Evolutionary conservation across 1,284 basidiomycete genomes (phyloP).

Genomic region (Ganoderma resinaceum): DNA sequence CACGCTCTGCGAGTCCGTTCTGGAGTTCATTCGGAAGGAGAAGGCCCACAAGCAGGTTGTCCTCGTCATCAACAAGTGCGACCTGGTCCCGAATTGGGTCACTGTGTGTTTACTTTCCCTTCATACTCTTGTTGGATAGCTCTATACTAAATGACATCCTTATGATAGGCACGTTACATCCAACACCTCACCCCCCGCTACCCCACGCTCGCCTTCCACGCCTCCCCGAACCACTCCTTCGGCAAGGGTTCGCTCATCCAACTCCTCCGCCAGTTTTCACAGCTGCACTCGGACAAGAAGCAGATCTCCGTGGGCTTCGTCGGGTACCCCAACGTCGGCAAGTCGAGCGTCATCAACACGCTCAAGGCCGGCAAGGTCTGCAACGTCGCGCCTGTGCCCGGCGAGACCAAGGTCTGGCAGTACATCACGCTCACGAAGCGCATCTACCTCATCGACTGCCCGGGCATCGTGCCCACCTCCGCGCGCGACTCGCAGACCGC

Average conservation of each 20-base stretch:
- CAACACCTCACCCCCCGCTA: slow-evolving; percentile 94
- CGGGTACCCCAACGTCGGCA: slow-evolving; percentile 99
- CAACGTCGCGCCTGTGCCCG: slow-evolving; percentile 95
- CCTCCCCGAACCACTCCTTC: slow-evolving; percentile 98
- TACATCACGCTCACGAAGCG: slow-evolving; percentile 96
- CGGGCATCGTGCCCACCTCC: slow-evolving; percentile 96
- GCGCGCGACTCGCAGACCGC: slow-evolving; percentile 91
- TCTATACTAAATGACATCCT: not conserved
- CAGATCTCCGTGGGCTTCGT: slow-evolving; percentile 99
- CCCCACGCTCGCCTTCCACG: slow-evolving; percentile 98
- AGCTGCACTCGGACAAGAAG: slow-evolving; percentile 98
- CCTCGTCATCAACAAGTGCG: slow-evolving; percentile 98
- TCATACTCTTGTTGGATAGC: slow-evolving; percentile 23
- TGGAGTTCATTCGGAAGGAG: slow-evolving; percentile 95
- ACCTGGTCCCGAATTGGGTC: slow-evolving; percentile 98
- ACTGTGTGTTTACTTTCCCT: slow-evolving; percentile 73
- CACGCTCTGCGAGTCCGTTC: slow-evolving; percentile 95
- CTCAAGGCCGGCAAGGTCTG: slow-evolving; percentile 99
- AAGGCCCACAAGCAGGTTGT: slow-evolving; percentile 98
- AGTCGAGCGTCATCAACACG: slow-evolving; percentile 98
- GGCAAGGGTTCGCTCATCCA: slow-evolving; percentile 99
- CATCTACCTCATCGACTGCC: slow-evolving; percentile 99
- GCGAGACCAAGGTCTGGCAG: slow-evolving; percentile 99
- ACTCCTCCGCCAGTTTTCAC: slow-evolving; percentile 95
- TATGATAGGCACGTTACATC: slow-evolving; percentile 90